Evolutionary conservation across 176 grass and related monocot genomes (phyloP).

Genomic region (Cymbopogon citratus): DNA sequence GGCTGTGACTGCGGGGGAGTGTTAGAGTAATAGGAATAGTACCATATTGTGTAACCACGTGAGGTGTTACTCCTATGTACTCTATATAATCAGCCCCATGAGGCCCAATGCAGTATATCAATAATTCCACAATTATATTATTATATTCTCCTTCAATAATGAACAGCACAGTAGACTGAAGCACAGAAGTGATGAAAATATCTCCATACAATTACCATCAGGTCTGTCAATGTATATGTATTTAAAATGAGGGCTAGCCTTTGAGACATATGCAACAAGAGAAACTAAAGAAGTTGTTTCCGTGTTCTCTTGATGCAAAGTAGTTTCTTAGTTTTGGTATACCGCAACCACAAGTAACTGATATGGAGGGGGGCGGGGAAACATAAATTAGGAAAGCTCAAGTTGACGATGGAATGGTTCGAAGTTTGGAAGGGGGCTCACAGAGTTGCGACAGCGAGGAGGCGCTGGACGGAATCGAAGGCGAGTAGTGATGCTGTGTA

Average conservation of each 20-base stretch:
- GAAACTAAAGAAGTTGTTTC: neutral
- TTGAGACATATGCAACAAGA: neutral
- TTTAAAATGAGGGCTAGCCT: neutral
- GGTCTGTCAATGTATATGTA: neutral
- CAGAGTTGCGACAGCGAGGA: constrained; percentile 84
- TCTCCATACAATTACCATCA: neutral
- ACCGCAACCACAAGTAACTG: neutral
- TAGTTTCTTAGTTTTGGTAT: neutral
- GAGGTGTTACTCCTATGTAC: too few relatives aligned
- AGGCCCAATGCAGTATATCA: too few relatives aligned
- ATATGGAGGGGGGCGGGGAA: too few relatives aligned
- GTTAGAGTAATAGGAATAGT: too few relatives aligned
- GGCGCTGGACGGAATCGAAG: constrained; percentile 85
- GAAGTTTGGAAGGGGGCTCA: constrained; percentile 14
- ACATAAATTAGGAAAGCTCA: neutral
- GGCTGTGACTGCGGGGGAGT: too few relatives aligned
- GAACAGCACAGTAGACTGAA: neutral
- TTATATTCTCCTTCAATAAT: too few relatives aligned
- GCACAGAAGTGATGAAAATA: neutral
- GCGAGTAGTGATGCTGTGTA: constrained; percentile 72
- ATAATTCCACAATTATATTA: too few relatives aligned
- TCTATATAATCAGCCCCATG: too few relatives aligned
- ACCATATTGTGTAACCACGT: too few relatives aligned
- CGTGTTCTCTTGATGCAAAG: neutral
- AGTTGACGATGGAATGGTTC: neutral